Base-by-base conservation (phyloP, 2,329 filamentous ascomycete genomes). In the Coleophoma crateriformis region DNA sequence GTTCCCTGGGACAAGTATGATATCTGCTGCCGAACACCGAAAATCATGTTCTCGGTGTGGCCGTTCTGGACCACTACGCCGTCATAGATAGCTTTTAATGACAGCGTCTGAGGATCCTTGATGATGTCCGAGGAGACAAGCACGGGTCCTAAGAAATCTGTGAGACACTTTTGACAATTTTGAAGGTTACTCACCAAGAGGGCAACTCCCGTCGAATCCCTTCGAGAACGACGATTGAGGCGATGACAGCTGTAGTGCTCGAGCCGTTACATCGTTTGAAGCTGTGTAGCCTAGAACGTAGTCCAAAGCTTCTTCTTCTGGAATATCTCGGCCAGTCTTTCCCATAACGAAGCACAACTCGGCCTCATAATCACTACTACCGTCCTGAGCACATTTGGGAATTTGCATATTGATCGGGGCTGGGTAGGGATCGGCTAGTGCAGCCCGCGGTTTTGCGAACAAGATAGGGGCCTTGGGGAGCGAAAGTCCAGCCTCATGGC, bases 291-390 rank as follows among this genome's bases (percentile, higher is more conserved):
- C 72, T 32, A 68, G 65, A 33, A 75, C 68, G 57, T 72, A 71
- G 7, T 62, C 52, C 46, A 62, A 59, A 2, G 71, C 71, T 7
- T 71, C 62, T 2, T 61, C 53, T 51, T 69, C 63, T 6, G 64
- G 58, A 2, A 73, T 66, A 53, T 75, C 61, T 41, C 70, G 68
- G 17, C 64, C 67, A 47, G 67, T 64, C 15, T 59, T 61, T 10
- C 65, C 67, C 48, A 74, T 70, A 27, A 74, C 64, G 47, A 74
- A 12, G 39, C 86, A 88, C 40, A 10, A 88, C 40, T 65, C 64
- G 4, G 58, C 64, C 46, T 67, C 63, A 35, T 65, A 67, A 39
- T 66, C 64, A 10, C 42, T 46, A 12, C 49, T 54, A 0, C 52
- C 64, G 41, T 65, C 63, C 38, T 67, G 64, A 1, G 64, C 64